Evolutionary conservation across 2,329 filamentous ascomycete species (phyloP).

Genomic region (Curvularia lunata): DNA sequence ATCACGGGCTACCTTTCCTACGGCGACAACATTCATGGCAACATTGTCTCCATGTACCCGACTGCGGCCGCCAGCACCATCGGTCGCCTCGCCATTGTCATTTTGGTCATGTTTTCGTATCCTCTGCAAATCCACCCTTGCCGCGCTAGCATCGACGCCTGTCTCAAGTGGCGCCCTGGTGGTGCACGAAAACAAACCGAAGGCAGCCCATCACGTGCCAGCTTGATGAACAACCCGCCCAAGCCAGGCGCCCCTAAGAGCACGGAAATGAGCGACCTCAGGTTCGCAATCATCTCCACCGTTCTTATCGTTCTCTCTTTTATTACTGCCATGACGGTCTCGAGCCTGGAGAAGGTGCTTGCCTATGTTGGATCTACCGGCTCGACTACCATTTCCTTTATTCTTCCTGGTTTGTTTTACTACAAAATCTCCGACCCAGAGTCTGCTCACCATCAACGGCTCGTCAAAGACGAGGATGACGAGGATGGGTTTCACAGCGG

Average conservation of each 20-base stretch:
- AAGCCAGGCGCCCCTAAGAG: conserved; percentile 23
- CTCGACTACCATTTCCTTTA: conserved; percentile 95
- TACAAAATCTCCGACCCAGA: conserved; percentile 97
- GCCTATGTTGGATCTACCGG: conserved; percentile 96
- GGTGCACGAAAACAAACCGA: conserved; percentile 42
- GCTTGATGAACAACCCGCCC: conserved; percentile 51
- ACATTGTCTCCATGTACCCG: conserved; percentile 78
- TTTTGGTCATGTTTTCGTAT: conserved; percentile 95
- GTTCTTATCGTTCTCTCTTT: conserved; percentile 84
- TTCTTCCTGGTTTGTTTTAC: conserved; percentile 94
- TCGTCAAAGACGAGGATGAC: conserved; percentile 91
- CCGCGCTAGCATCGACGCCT: conserved; percentile 90
- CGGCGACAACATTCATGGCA: conserved; percentile 85
- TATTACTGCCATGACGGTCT: conserved; percentile 87
- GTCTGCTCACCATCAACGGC: conserved; percentile 80
- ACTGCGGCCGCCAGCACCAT: conserved; percentile 85
- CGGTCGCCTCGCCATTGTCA: conserved; percentile 91
- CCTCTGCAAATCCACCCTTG: conserved; percentile 96
- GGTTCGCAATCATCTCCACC: conserved; percentile 90
- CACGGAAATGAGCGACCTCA: conserved; percentile 77
- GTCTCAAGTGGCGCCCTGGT: conserved; percentile 85
- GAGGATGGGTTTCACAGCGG: conserved; percentile 66
- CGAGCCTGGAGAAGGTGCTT: conserved; percentile 85
- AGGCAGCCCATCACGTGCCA: conserved; percentile 51
- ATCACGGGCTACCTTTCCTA: conserved; percentile 97